Evolutionary conservation across 2,329 filamentous ascomycete genomes (phyloP).

Genomic region (Aspergillus sp.): DNA sequence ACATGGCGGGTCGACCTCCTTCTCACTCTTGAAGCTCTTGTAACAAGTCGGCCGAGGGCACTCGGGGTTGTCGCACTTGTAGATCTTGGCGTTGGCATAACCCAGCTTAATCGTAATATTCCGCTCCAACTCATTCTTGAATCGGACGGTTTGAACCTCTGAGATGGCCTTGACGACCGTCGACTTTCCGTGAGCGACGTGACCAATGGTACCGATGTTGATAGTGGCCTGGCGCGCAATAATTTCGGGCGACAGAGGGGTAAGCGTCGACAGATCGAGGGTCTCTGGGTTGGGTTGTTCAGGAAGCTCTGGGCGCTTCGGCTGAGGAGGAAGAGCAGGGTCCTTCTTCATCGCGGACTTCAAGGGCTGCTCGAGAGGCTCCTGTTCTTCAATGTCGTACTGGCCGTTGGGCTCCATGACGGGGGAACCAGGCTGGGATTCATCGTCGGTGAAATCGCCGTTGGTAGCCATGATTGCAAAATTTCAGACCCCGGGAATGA

Average conservation of each 20-base stretch:
- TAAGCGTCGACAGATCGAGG: conserved; percentile 76
- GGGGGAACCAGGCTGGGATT: conserved; percentile 56
- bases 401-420: conserved; percentile 53
- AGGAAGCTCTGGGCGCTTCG: conserved; percentile 67
- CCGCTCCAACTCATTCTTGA: conserved; percentile 99
- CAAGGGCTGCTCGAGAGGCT: conserved; percentile 61
- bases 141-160: conserved; percentile 95
- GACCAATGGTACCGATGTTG: conserved; percentile 97
- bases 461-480: conserved; percentile 53
- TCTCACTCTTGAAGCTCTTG: conserved; percentile 96
- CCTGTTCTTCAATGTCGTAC: conserved; percentile 73
- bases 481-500: conserved; percentile 8
- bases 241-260: conserved; percentile 89
- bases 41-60: conserved; percentile 96
- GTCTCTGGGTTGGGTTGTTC: conserved; percentile 91
- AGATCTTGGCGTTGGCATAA: conserved; percentile 99
- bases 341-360: conserved; percentile 85
- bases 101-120: conserved; percentile 99
- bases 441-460: conserved; percentile 54
- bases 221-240: conserved; percentile 97
- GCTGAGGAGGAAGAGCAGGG: conserved; percentile 49
- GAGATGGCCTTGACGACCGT: conserved; percentile 99
- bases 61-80: conserved; percentile 90
- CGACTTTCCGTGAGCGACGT: conserved; percentile 98
- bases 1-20: conserved; percentile 94